These are phyloP conservation scores for Mycena rebaudengoi DNA, from an alignment of 768 basidiomycete species.

Conservation along the genomic window DNA sequence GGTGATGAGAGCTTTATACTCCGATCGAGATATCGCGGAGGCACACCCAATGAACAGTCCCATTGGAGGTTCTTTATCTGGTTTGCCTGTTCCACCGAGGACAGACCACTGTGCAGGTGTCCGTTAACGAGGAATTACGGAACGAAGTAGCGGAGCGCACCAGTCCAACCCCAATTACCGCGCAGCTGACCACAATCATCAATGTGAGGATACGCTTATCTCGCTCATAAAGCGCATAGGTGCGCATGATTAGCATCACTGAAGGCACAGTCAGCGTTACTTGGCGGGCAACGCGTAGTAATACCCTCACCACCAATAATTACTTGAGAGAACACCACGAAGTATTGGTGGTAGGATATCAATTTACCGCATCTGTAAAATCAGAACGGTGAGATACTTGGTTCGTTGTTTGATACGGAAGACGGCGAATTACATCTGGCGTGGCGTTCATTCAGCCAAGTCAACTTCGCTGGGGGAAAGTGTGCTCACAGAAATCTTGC, in stretches of 20 bases:
- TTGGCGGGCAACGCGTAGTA: neutral
- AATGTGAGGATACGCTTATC: neutral
- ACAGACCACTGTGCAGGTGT: neutral
- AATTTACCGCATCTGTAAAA: constrained; percentile 2
- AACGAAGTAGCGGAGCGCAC: neutral
- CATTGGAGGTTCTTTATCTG: neutral
- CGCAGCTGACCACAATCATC: neutral
- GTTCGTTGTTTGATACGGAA: neutral
- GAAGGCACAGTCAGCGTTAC: neutral
- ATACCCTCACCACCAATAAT: constrained; percentile 19
- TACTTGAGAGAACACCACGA: constrained; percentile 16
- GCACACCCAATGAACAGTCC: neutral
- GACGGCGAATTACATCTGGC: neutral
- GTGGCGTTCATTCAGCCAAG: neutral
- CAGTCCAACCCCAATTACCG: neutral
- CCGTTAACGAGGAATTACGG: neutral
- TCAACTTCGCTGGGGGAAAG: neutral
- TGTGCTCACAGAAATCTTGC: constrained; percentile 6
- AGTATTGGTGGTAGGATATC: constrained; percentile 21
- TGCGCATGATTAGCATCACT: constrained; percentile 24
- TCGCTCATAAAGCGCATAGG: constrained; percentile 13
- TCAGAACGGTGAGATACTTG: neutral
- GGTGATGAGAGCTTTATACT: neutral
- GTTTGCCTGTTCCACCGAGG: neutral
- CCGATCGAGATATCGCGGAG: neutral